Base-by-base conservation (phyloP, 225 moss, liverwort and hornwort species). In the Bryoerythrophyllum caledonicum region DNA sequence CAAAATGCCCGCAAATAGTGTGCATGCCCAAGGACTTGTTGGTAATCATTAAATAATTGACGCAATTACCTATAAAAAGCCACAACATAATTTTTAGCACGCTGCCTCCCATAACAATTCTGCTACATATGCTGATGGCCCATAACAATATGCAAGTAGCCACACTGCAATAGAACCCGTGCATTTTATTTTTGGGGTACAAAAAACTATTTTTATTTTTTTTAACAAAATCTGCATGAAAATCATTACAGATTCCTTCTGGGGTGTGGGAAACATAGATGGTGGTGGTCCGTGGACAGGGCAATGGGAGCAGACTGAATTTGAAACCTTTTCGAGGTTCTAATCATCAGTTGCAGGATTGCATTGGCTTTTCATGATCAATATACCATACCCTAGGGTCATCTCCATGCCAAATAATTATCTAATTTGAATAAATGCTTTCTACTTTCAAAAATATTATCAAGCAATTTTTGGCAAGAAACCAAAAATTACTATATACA, bases 241-340 rank as follows among this genome's bases (percentile, higher is more conserved):
- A 23, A 53, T 53, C 53, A 68, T 28, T 53, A 8, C 7, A 7
- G 52, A 34, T 32, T 32, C 34, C 21, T 34, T 32, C 32, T 1
- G 11, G 32, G 34, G 23, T 32, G 20, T n/a, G 30, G 51, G 30
- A 51, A 32, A 49, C 28, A 28, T 67, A n/a, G 19, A 51, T 13
- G n/a, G 49, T 10, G 19, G 20, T 6, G 6, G 48, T 27, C 46
- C 66, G 46, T 10, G 19, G 25, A 46, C 3, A 3, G 20, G 26
- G 67, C 67, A 30, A 49, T 13, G 30, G 51, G 51, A 51, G 67
- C 11, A 51, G 68, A 20, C 2, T 0, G 32, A 52, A 34, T 21
- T 67, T n/a, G 32, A 67, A 48, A 30, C 51, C 51, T 67, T 67
- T 51, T 51, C n/a, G 32, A 67, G 51, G n/a, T 30, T n/a, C 30